Conservation (phyloP, 352 stramenopile species). For the Globisporangium nodosum region DNA sequence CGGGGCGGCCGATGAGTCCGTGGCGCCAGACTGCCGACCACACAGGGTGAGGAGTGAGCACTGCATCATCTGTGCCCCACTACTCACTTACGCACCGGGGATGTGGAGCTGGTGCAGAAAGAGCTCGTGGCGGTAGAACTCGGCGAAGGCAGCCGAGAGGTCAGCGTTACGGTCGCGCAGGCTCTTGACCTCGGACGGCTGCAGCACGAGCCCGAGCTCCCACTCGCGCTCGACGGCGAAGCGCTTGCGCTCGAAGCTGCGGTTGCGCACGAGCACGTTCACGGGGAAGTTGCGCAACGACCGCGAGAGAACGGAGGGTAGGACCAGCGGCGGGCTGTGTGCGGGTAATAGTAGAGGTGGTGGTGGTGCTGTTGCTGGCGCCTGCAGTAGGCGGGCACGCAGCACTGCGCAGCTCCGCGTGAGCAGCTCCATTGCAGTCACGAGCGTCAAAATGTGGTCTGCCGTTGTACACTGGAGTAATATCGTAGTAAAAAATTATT, state of each 20-base stretch:
- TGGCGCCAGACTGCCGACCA: constrained; percentile 52
- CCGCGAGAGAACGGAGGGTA: constrained; percentile 4
- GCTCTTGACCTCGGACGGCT: constrained; percentile 77
- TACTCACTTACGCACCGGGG: constrained; percentile 25
- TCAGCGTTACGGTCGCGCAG: constrained; percentile 60
- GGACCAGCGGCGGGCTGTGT: no score
- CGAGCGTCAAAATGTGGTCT: no score
- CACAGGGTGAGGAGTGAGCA: background rate
- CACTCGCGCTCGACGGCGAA: constrained; percentile 72
- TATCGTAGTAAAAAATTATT: no score
- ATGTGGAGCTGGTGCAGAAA: constrained; percentile 78
- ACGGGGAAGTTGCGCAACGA: constrained; percentile 55
- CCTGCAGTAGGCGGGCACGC: no score
- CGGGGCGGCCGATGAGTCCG: constrained; percentile 65
- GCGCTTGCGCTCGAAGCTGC: constrained; percentile 52
- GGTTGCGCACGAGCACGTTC: constrained; percentile 56
- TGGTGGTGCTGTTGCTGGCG: no score
- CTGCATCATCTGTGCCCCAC: background rate
- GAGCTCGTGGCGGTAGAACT: constrained; percentile 70
- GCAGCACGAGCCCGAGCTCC: constrained; percentile 61
- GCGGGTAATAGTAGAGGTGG: no score
- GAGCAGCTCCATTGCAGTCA: no score
- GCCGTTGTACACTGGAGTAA: no score
- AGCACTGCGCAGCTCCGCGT: no score
- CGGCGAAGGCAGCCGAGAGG: constrained; percentile 66